A percentile compares a stretch with the other conserved stretches of the same genome.
These are phyloP conservation scores for Agarophyton chilense DNA, from an alignment of 23 red algal species.

Conservation along the genomic window DNA sequence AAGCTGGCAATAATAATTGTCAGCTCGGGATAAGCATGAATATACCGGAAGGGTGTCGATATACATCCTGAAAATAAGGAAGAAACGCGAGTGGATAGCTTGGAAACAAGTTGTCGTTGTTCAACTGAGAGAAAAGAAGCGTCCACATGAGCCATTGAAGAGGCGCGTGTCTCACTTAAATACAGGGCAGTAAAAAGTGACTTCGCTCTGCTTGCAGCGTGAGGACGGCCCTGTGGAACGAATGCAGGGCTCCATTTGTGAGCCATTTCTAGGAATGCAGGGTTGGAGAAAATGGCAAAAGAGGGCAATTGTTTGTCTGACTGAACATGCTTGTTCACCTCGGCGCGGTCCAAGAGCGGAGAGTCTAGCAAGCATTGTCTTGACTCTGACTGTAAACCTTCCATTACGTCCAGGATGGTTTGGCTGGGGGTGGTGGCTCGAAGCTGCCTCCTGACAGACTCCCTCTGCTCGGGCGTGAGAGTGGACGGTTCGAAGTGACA, in stretches of 20 bases:
- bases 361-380: conserved; percentile 15
- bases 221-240: background rate
- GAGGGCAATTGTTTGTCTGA: background rate
- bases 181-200: background rate
- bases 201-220: background rate
- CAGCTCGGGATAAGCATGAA: conserved; percentile 51
- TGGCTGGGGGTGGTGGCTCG: conserved; percentile 26
- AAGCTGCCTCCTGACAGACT: background rate
- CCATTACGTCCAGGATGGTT: conserved; percentile 12
- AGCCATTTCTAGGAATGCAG: conserved; percentile 21
- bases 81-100: conserved; percentile 8
- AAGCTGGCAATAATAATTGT: conserved; percentile 41
- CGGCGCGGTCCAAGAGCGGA: background rate
- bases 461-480: background rate
- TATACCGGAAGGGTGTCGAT: conserved; percentile 13
- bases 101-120: background rate
- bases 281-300: conserved; percentile 2
- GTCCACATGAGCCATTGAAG: background rate
- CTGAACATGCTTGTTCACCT: background rate
- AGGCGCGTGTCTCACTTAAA: background rate
- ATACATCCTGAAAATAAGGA: conserved; percentile 43
- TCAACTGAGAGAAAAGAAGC: background rate
- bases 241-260: conserved; percentile 28
- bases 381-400: background rate
- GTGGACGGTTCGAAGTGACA: conserved; percentile 14